phyloP scores from a whole-genome alignment of 768 basidiomycete genomes.

The Terana coerulea region DNA sequence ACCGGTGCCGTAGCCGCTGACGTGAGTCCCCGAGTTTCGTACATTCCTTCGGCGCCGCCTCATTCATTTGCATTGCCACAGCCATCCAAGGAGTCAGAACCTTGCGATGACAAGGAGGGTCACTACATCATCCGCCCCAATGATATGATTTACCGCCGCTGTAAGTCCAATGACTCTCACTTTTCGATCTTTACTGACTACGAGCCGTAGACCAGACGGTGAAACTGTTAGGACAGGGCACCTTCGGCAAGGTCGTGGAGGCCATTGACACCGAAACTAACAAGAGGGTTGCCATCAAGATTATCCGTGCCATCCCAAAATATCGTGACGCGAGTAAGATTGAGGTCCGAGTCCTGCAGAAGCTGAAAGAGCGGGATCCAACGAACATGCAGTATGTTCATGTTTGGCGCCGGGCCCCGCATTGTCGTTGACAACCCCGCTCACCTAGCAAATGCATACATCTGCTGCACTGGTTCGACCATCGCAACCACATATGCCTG shows the following conservation, averaged over 20 bases:
- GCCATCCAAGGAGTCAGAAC: slow-evolving; percentile 61
- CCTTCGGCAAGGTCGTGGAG: slow-evolving; percentile 98
- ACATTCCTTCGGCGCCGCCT: slow-evolving; percentile 16
- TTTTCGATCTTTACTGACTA: neutral
- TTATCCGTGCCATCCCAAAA: slow-evolving; percentile 97
- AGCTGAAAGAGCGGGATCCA: slow-evolving; percentile 86
- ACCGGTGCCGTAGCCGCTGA: slow-evolving; percentile 64
- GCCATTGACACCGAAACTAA: slow-evolving; percentile 77
- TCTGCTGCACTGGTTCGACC: slow-evolving; percentile 91
- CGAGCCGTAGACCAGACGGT: slow-evolving; percentile 80
- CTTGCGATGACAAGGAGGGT: slow-evolving; percentile 97
- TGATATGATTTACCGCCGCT: slow-evolving; percentile 83
- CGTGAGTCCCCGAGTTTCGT: slow-evolving; percentile 40
- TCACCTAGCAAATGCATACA: slow-evolving; percentile 91
- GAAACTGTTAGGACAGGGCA: slow-evolving; percentile 90
- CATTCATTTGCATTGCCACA: slow-evolving; percentile 31
- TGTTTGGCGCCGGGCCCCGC: slow-evolving; percentile 8
- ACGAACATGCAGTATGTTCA: slow-evolving; percentile 77
- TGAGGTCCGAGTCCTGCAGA: slow-evolving; percentile 91
- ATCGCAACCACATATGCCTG: slow-evolving; percentile 94
- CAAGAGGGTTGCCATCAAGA: slow-evolving; percentile 91
- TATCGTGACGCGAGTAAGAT: slow-evolving; percentile 99
- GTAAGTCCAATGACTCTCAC: slow-evolving; percentile 41
- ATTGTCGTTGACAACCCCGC: slow-evolving; percentile 20
- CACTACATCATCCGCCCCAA: slow-evolving; percentile 95